phyloP scores from a whole-genome alignment of 2,329 filamentous ascomycete species.

The Talaromyces sp. region DNA sequence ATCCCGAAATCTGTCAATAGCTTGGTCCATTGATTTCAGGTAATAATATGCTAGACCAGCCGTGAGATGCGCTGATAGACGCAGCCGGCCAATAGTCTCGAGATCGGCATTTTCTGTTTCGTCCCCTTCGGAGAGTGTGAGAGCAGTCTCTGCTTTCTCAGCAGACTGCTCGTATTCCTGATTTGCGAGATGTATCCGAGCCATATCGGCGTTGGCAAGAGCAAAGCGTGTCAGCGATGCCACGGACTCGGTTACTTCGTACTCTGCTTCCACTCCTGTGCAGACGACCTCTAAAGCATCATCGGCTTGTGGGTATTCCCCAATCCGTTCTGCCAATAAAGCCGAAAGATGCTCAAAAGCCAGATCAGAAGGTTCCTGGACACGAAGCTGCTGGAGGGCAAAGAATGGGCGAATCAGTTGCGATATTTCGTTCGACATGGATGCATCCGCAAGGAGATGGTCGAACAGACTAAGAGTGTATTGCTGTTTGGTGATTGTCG shows the following conservation, averaged over 20 bases:
- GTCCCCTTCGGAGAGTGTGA: constrained; percentile 71
- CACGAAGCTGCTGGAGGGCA: constrained; percentile 74
- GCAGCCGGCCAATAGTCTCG: constrained; percentile 63
- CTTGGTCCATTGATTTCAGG: constrained; percentile 57
- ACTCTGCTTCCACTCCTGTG: constrained; percentile 68
- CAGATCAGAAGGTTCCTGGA: constrained; percentile 65
- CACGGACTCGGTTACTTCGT: constrained; percentile 75
- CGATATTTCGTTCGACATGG: constrained; percentile 50
- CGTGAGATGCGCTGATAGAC: constrained; percentile 80
- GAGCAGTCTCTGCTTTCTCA: constrained; percentile 73
- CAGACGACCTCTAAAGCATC: constrained; percentile 63
- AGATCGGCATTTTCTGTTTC: constrained; percentile 58
- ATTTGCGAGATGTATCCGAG: constrained; percentile 72
- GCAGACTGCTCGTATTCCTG: constrained; percentile 62
- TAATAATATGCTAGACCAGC: constrained; percentile 80
- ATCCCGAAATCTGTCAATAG: constrained; percentile 72
- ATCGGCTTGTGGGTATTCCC: constrained; percentile 62
- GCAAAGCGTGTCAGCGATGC: constrained; percentile 71
- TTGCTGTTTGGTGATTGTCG: constrained; percentile 67
- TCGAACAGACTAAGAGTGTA: constrained; percentile 82
- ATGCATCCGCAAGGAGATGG: constrained; percentile 58
- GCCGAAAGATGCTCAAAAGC: constrained; percentile 72
- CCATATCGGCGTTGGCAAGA: constrained; percentile 79
- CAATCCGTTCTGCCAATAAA: constrained; percentile 74
- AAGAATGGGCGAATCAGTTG: constrained; percentile 80